A percentile compares a stretch with the other conserved stretches of the same genome.
Conservation (phyloP, 176 grass and related monocot genomes). For the Hyparrhenia diplandra region DNA sequence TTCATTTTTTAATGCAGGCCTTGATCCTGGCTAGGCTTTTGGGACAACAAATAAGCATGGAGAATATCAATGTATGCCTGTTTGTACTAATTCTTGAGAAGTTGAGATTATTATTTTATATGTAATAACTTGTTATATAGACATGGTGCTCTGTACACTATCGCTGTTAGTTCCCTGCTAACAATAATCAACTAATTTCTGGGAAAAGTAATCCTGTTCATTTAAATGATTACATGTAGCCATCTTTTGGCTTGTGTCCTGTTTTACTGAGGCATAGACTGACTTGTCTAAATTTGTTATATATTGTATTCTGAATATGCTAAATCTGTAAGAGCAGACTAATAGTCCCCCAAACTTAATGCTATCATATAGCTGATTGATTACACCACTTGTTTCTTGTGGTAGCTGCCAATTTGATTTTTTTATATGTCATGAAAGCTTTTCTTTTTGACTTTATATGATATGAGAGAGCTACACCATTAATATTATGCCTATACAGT, state of each 20-base stretch:
- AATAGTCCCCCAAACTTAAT: not conserved
- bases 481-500: not conserved
- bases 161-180: not conserved
- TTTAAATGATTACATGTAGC: not conserved
- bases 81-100: not conserved
- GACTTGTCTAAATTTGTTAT: not conserved
- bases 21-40: constrained; percentile 88
- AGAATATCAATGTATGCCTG: constrained; percentile 63
- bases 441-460: not conserved
- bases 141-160: not conserved
- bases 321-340: not conserved
- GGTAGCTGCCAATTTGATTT: not conserved
- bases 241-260: not conserved
- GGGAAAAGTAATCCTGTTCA: not conserved
- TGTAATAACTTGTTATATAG: not conserved
- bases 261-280: not conserved
- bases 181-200: not conserved
- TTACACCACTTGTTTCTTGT: not conserved
- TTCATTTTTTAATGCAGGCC: constrained; percentile 44
- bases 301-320: not conserved
- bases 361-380: not conserved
- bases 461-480: not conserved
- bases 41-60: constrained; percentile 62
- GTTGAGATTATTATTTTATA: not conserved
- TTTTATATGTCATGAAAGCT: not conserved